Conservation (phyloP, 163 green algal genomes). For the Chlorella variabilis region DNA sequence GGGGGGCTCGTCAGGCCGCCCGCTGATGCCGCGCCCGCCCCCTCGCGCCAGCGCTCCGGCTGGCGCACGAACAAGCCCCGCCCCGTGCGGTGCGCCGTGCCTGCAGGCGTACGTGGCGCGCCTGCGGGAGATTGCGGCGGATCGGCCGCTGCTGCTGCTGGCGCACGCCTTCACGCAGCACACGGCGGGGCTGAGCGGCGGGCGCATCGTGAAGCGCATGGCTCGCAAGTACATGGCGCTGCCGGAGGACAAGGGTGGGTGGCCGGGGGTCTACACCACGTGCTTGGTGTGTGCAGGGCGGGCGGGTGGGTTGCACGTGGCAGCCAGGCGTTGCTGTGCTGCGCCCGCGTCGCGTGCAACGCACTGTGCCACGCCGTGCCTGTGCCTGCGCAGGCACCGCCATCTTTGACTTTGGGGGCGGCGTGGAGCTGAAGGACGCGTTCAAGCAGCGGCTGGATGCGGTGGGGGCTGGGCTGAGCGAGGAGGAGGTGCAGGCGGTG, state of each 20-base stretch:
- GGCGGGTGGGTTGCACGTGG: too few species aligned
- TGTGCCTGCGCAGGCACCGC: slow-evolving; percentile 35
- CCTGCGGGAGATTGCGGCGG: background rate
- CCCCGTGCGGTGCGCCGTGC: too few species aligned
- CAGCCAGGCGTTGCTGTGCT: too few species aligned
- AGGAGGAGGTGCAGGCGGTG: slow-evolving; percentile 23
- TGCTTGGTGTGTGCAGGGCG: too few species aligned
- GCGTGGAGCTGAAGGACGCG: slow-evolving; percentile 22
- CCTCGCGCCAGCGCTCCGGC: too few species aligned
- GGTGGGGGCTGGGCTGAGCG: slow-evolving; percentile 1
- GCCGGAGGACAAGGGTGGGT: slow-evolving; percentile 23
- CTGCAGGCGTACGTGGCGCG: slow-evolving; percentile 31
- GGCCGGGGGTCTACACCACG: too few species aligned
- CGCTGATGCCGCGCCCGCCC: too few species aligned
- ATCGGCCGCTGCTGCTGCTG: slow-evolving; percentile 37
- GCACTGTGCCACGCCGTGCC: too few species aligned
- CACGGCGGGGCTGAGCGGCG: slow-evolving; percentile 37
- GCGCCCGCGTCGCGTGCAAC: too few species aligned
- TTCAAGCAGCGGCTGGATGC: slow-evolving; percentile 22
- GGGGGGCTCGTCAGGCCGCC: too few species aligned
- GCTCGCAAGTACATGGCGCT: slow-evolving; percentile 25
- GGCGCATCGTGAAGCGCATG: slow-evolving; percentile 22
- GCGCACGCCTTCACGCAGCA: slow-evolving; percentile 52
- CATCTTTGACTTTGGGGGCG: slow-evolving; percentile 23
- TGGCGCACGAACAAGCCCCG: too few species aligned